Conservation (phyloP, 768 basidiomycete species). For the Calocybe cyanea region DNA sequence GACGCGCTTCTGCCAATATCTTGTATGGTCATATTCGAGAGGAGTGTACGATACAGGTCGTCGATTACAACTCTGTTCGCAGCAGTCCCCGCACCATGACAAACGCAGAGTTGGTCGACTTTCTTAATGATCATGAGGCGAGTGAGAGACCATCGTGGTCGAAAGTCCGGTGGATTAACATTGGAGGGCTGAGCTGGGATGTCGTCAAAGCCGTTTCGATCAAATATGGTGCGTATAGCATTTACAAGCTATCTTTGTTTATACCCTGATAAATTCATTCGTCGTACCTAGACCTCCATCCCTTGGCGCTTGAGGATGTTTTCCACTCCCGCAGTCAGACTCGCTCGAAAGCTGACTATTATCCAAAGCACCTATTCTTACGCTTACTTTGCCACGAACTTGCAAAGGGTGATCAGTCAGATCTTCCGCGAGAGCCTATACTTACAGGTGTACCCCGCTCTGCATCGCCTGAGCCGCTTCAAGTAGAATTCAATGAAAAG, state of each 20-base stretch:
- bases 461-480: constrained; percentile 33
- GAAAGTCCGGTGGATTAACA: constrained; percentile 72
- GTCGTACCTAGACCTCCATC: constrained; percentile 53
- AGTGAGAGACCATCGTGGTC: constrained; percentile 55
- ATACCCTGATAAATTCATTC: neutral
- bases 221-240: constrained; percentile 48
- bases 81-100: constrained; percentile 52
- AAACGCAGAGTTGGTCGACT: constrained; percentile 56
- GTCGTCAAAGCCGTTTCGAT: constrained; percentile 65
- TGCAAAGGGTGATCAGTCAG: constrained; percentile 17
- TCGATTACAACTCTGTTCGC: constrained; percentile 60
- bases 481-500: constrained; percentile 12
- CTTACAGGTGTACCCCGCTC: constrained; percentile 30
- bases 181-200: constrained; percentile 68
- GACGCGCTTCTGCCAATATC: constrained; percentile 51
- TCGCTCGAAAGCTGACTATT: constrained; percentile 72
- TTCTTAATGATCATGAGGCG: constrained; percentile 43
- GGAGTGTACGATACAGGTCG: constrained; percentile 63
- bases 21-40: constrained; percentile 55
- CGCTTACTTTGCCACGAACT: constrained; percentile 65
- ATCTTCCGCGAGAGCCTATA: constrained; percentile 22
- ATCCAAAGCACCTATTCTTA: constrained; percentile 65
- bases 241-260: neutral
- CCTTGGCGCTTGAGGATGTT: constrained; percentile 68
- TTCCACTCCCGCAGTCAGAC: constrained; percentile 51